Evolutionary conservation across 306 rosid genomes (phyloP), one percentile per base, ranked within the genome.

Genomic region (Vigna unguiculata): DNA sequence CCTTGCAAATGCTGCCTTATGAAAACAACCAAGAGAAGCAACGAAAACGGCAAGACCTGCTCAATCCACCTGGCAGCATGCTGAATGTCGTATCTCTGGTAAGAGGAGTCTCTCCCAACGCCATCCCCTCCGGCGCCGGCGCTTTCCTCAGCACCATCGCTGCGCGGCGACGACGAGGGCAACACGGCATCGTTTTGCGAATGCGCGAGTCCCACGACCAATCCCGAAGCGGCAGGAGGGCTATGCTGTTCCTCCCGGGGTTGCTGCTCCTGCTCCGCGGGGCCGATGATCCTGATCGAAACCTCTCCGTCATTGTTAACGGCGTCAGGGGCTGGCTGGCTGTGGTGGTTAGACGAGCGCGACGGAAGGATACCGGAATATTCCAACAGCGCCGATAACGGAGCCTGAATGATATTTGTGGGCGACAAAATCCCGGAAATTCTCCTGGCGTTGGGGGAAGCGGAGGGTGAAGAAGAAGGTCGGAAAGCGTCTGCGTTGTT

Each of bases 1-100:
- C 99, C 99, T 92, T 96, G 99, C 81, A 91, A 87, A 86, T 96
- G 99, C 85, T 96, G 99, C 68, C 99, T 91, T 55, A 96, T 91
- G 87, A 96, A 96, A 71, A 96, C 98, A 45, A 96, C 97, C 88
- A 96, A 82, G n/a, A 92, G 89, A 69, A 96, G 99, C 84, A 96
- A 88, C 13, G 96, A 91, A 78, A 96, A 92, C 17, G 99, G 98
- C 68, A 96, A 86, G 19, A 92, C 88, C 83, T 96, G 98, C 75
- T 92, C 99, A 81, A 96, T 87, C 96, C 99, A 90, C 87, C 96
- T 84, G 49, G 99, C 97, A 13, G 93, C 99, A 89, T 96, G 99
- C 81, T 96, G 99, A 86, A 96, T 92, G 69, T 96, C 99, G 14
- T 96, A 96, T 82, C 99, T 89, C 78, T 90, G 98, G 82, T 93